These are phyloP conservation scores for Prunella vulgaris DNA, from an alignment of 257 asterid genomes.

Conservation along the genomic window DNA sequence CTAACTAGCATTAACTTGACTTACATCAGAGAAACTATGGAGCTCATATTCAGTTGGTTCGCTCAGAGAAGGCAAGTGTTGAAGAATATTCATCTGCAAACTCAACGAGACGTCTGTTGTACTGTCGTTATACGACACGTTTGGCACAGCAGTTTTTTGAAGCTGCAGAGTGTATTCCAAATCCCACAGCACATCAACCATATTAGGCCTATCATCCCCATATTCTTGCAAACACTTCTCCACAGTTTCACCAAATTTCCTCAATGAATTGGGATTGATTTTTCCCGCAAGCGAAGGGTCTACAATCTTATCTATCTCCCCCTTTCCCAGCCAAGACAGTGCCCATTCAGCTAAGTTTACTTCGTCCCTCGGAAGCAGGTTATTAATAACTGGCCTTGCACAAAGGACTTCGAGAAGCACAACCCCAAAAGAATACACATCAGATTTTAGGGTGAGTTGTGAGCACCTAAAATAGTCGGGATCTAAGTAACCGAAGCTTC, in stretches of 20 bases:
- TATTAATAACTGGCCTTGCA: slow-evolving; percentile 41
- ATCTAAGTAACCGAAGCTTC: slow-evolving; percentile 57
- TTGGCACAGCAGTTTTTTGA: slow-evolving; percentile 29
- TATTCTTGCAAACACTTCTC: slow-evolving; percentile 45
- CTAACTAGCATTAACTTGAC: slow-evolving; percentile 19
- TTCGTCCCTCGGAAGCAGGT: slow-evolving; percentile 33
- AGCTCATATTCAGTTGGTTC: background rate
- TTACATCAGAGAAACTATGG: background rate
- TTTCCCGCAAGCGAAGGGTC: slow-evolving; percentile 45
- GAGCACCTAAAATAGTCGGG: slow-evolving; percentile 39
- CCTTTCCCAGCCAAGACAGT: slow-evolving; percentile 28
- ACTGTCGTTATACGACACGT: slow-evolving; percentile 30
- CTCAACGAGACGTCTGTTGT: slow-evolving; percentile 31
- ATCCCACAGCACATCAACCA: slow-evolving; percentile 60
- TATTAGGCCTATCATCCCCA: slow-evolving; percentile 42
- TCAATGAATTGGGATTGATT: slow-evolving; percentile 37
- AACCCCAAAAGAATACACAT: slow-evolving; percentile 57
- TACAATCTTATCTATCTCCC: slow-evolving; percentile 34
- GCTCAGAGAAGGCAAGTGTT: slow-evolving; percentile 34
- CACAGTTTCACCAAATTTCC: slow-evolving; percentile 42
- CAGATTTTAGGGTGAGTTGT: slow-evolving; percentile 45
- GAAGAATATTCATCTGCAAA: slow-evolving; percentile 27
- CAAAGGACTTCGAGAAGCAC: slow-evolving; percentile 61
- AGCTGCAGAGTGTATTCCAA: slow-evolving; percentile 46
- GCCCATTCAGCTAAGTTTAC: slow-evolving; percentile 58